phyloP scores from a whole-genome alignment of 768 basidiomycete species.

The Lentinula sp. region DNA sequence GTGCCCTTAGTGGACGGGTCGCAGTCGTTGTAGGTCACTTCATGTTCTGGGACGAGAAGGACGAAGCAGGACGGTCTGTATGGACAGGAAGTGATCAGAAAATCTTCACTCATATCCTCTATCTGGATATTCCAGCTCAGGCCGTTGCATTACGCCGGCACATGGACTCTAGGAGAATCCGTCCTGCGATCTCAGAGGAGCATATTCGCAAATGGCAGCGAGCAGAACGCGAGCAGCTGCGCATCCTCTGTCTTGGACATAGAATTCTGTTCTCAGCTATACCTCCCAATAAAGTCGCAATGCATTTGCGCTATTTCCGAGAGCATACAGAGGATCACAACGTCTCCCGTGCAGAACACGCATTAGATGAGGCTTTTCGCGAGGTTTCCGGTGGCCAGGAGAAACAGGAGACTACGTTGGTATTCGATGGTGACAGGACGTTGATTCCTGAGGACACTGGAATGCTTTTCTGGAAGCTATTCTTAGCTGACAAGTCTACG shows the following conservation, averaged over 20 bases:
- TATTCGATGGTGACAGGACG: constrained; percentile 19
- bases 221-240: constrained; percentile 12
- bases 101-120: constrained; percentile 16
- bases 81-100: constrained; percentile 13
- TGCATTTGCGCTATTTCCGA: constrained; percentile 11
- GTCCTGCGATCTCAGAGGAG: constrained; percentile 10
- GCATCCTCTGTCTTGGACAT: constrained; percentile 14
- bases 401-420: constrained; percentile 9
- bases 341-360: constrained; percentile 10
- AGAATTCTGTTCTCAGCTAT: constrained; percentile 14
- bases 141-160: constrained; percentile 12
- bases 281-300: constrained; percentile 8
- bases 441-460: constrained; percentile 16
- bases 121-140: constrained; percentile 13
- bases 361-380: constrained; percentile 11
- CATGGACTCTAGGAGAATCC: constrained; percentile 10
- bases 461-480: constrained; percentile 13
- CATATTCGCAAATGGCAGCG: constrained; percentile 17
- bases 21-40: constrained; percentile 17
- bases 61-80: constrained; percentile 11
- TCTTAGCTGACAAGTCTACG: background rate
- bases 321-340: constrained; percentile 11
- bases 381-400: background rate
- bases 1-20: constrained; percentile 10
- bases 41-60: constrained; percentile 15